Conservation (phyloP, 2,329 filamentous ascomycete genomes). For the Penicillium sp. region DNA sequence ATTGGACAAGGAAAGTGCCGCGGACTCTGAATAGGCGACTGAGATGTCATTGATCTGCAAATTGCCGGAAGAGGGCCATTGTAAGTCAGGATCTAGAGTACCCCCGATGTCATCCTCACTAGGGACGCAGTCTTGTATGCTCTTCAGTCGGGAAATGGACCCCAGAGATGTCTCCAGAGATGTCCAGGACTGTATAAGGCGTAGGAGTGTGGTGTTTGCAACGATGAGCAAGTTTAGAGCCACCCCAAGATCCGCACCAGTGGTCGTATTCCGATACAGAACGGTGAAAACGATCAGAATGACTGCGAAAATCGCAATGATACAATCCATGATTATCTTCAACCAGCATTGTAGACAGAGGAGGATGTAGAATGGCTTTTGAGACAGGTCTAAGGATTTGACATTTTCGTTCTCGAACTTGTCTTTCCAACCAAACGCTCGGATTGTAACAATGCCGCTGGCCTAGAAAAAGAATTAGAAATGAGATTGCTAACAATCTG, state of each 20-base stretch:
- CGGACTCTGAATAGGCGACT: neutral
- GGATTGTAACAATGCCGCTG: neutral
- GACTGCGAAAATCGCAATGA: neutral
- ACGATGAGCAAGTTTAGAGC: slow-evolving; percentile 8
- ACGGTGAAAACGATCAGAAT: neutral
- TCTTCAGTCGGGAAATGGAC: neutral
- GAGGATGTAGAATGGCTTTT: neutral
- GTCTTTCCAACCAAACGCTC: neutral
- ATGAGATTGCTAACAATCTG: neutral
- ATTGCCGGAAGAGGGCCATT: neutral
- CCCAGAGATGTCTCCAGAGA: slow-evolving; percentile 5
- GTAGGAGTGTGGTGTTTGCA: slow-evolving; percentile 6
- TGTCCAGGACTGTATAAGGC: neutral
- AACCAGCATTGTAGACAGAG: neutral
- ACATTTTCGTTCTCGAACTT: neutral
- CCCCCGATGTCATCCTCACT: neutral
- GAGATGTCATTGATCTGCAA: neutral
- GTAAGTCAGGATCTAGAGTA: neutral
- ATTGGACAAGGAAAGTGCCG: neutral
- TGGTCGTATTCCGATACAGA: neutral
- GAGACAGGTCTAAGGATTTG: neutral
- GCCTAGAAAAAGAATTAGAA: neutral
- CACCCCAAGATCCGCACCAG: neutral
- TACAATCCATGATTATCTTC: slow-evolving; percentile 1
- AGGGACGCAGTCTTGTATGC: neutral